phyloP scores from a whole-genome alignment of 371 early-diverging fungal genomes.

The Funneliformis caledonium region DNA sequence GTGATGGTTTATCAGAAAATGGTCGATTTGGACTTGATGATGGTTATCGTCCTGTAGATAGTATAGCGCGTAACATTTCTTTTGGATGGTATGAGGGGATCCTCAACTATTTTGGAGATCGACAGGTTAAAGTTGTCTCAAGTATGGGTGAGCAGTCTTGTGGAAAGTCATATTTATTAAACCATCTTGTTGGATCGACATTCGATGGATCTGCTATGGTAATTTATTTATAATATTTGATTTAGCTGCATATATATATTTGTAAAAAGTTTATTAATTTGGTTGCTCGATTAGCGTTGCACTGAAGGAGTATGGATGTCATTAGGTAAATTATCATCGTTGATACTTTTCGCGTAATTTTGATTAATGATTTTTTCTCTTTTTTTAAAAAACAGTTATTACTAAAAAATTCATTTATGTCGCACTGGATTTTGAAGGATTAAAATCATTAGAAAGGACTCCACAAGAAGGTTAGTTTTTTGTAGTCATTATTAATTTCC shows the following conservation, averaged over 20 bases:
- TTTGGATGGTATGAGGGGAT: constrained; percentile 35
- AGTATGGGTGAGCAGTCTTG: constrained; percentile 38
- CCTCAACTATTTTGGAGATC: constrained; percentile 30
- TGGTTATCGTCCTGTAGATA: neutral
- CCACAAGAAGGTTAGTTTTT: constrained; percentile 25
- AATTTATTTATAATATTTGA: no score
- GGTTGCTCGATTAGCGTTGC: constrained; percentile 21
- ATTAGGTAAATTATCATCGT: constrained; percentile 7
- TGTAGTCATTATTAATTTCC: neutral
- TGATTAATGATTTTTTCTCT: neutral
- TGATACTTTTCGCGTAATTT: neutral
- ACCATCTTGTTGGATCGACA: constrained; percentile 32
- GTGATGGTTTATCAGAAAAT: constrained; percentile 19
- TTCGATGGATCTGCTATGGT: constrained; percentile 39
- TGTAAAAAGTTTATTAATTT: neutral
- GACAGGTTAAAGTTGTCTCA: constrained; percentile 28
- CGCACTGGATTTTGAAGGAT: constrained; percentile 36
- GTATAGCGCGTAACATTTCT: constrained; percentile 8
- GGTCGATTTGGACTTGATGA: neutral
- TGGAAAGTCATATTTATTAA: constrained; percentile 34
- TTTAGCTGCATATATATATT: no score
- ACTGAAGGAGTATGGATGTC: constrained; percentile 40
- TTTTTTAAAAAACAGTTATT: neutral
- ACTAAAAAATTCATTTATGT: constrained; percentile 16
- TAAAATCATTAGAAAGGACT: constrained; percentile 16